Evolutionary conservation across 2,329 filamentous ascomycete species (phyloP), one percentile per base, ranked within the genome.

Genomic region (Fusarium solani-melongenae): DNA sequence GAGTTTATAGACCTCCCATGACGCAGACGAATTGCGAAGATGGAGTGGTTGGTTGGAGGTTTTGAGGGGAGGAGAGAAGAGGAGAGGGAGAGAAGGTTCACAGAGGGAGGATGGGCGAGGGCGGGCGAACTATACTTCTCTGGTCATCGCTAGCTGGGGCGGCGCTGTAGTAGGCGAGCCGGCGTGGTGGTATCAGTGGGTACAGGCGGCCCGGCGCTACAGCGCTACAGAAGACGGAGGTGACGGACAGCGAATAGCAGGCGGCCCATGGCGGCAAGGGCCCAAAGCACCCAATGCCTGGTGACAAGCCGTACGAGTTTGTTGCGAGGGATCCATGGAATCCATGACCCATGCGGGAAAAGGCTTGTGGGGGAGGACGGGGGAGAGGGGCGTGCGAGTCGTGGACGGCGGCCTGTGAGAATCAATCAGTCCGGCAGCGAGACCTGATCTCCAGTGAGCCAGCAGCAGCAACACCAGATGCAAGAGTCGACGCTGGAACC

Each of bases 151-250:
- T 77, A 72, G 72, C 70, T 71, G 34, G 55, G 67, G 67, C 73
- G 62, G 70, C 70, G 70, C 71, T 73, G 63, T 34, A 24, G 53
- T 65, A 55, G 68, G 31, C 51, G 56, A 65, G 60, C 75, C 76
- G 71, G 72, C 57, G 66, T 77, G 72, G 72, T 77, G 76, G 76
- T 77, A 77, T 70, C 58, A 70, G 76, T 77, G 75, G 76, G 55
- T 66, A 74, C 66, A 76, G 71, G 76, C 71, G 72, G 69, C 76
- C 76, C 74, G 76, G 76, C 68, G 74, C 69, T 74, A 67, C 69
- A 67, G 67, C 71, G 70, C 64, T 69, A 67, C 66, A 75, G 73
- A 74, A 67, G 60, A 55, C 46, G 60, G 59, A 62, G 41, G 33
- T 39, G 61, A 67, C 31, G 65, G 64, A 62, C 65, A 74, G 65